Conservation (phyloP, 2,329 filamentous ascomycete genomes). For the Lachnellula hyalina region DNA sequence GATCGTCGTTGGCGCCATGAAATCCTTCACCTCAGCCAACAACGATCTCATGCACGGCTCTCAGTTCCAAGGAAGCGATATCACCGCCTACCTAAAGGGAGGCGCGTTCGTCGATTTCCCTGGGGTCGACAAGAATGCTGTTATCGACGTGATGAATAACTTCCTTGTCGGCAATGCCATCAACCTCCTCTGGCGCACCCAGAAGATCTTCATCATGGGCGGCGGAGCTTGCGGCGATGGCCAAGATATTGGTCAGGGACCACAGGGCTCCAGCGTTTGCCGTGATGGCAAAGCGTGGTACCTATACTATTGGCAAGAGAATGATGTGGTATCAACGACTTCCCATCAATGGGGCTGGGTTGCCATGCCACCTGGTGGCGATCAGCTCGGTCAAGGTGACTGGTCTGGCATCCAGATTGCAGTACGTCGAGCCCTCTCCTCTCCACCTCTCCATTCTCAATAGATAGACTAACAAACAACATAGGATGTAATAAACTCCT, state of each 20-base stretch:
- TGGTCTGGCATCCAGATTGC: neutral
- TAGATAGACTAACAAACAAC: neutral
- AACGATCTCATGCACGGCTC: neutral
- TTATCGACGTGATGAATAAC: neutral
- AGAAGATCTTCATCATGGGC: neutral
- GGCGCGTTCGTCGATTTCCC: neutral
- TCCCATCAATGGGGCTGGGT: neutral
- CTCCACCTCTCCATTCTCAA: neutral
- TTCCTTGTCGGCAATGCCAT: neutral
- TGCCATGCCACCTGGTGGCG: neutral
- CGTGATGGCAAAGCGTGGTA: neutral
- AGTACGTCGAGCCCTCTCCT: neutral
- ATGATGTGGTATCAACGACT: neutral
- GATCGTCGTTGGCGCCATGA: neutral
- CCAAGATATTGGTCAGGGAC: neutral
- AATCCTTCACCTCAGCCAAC: neutral
- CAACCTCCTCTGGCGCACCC: neutral
- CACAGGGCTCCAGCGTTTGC: neutral
- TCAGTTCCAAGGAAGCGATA: neutral
- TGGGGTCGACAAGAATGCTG: neutral
- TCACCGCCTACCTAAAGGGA: neutral
- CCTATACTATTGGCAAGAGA: neutral
- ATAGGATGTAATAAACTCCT: neutral
- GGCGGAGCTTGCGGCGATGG: neutral
- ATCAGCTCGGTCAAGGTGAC: neutral